Conservation (phyloP, 257 asterid genomes). For the Ilex aquifolium region DNA sequence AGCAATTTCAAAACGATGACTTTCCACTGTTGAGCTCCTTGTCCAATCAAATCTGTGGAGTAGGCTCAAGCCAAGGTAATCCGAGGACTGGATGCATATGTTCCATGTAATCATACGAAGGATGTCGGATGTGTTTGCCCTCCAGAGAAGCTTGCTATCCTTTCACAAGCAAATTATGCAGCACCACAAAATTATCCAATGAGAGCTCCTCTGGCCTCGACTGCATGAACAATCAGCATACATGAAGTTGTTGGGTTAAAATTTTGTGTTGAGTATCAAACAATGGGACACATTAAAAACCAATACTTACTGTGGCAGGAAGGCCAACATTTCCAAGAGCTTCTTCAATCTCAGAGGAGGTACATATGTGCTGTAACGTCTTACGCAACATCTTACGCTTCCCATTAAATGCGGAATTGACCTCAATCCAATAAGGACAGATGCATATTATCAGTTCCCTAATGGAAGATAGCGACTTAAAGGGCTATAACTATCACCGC, state of each 20-base stretch:
- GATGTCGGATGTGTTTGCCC: no score
- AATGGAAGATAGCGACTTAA: no score
- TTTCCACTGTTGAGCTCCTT: not conserved
- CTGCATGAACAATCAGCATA: slow-evolving; percentile 30
- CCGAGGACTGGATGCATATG: no score
- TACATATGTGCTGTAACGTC: slow-evolving; percentile 74
- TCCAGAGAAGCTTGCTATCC: slow-evolving; percentile 12
- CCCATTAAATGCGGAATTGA: slow-evolving; percentile 89
- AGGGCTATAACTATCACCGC: no score
- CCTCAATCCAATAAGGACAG: slow-evolving; percentile 32
- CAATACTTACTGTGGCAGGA: slow-evolving; percentile 58
- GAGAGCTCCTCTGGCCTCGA: slow-evolving; percentile 95
- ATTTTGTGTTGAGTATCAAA: not conserved
- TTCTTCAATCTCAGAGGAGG: slow-evolving; percentile 69
- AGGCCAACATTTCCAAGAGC: slow-evolving; percentile 63
- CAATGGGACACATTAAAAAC: not conserved
- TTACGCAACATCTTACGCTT: slow-evolving; percentile 95
- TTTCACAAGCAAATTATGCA: slow-evolving; percentile 58
- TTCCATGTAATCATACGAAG: no score
- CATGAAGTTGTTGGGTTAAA: not conserved
- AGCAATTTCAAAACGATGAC: not conserved
- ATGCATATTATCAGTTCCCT: no score
- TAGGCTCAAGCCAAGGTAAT: no score
- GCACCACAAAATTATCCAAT: slow-evolving; percentile 61
- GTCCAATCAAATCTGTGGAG: no score